Evolutionary conservation across 257 asterid species (phyloP).

Genomic region (Fraxinus pennsylvanica): DNA sequence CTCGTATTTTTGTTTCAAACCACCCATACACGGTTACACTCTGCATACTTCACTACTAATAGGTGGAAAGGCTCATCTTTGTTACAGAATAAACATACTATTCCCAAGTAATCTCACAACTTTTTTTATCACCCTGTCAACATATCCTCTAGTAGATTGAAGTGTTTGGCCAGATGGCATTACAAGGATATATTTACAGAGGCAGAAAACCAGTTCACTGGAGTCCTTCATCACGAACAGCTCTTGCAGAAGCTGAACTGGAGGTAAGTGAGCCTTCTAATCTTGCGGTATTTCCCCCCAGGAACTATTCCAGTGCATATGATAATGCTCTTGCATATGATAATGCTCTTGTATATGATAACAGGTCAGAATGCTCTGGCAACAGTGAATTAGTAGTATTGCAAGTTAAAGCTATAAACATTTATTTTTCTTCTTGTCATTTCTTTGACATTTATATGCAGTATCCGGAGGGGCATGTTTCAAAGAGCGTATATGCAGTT

Average conservation of each 20-base stretch:
- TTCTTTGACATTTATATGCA: constrained; percentile 43
- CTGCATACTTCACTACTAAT: not conserved
- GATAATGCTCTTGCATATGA: constrained; percentile 3
- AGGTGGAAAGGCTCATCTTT: not conserved
- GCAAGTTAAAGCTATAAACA: constrained; percentile 15
- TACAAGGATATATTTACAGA: constrained; percentile 86
- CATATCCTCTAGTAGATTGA: constrained; percentile 62
- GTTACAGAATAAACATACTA: constrained; percentile 16
- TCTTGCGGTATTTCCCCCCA: constrained; percentile 9
- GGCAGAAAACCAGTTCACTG: constrained; percentile 99
- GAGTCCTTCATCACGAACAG: constrained; percentile 98
- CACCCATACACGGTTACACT: not conserved
- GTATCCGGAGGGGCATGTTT: constrained; percentile 98
- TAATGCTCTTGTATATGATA: constrained; percentile 2
- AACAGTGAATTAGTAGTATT: constrained; percentile 9
- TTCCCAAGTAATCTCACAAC: constrained; percentile 23
- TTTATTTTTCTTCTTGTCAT: constrained; percentile 19
- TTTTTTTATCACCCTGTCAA: constrained; percentile 17
- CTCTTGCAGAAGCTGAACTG: constrained; percentile 98
- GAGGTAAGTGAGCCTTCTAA: constrained; percentile 57
- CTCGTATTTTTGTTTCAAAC: not conserved
- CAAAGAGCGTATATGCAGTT: constrained; percentile 80
- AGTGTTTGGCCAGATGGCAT: constrained; percentile 92
- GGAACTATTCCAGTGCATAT: not conserved
- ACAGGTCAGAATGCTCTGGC: constrained; percentile 7